A percentile compares a stretch with the other conserved stretches of the same genome.
Evolutionary conservation across 2,329 filamentous ascomycete species (phyloP).

Genomic region (Lecanoromycetidae sp.): DNA sequence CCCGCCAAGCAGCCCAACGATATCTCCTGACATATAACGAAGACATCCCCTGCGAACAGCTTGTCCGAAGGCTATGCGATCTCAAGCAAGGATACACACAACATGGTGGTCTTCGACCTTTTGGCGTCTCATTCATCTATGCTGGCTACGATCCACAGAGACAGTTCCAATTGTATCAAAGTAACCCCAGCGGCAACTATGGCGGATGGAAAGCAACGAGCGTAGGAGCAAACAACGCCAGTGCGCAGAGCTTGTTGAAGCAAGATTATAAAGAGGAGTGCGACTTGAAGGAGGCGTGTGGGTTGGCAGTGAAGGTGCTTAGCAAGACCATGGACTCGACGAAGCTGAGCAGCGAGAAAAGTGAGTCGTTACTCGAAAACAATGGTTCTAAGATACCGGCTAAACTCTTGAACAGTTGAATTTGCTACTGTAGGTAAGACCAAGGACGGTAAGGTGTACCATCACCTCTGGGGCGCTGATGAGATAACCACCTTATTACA

Average conservation of each 20-base stretch:
- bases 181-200: constrained; percentile 97
- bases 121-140: constrained; percentile 99
- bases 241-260: constrained; percentile 91
- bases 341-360: constrained; percentile 98
- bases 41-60: constrained; percentile 98
- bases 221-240: constrained; percentile 95
- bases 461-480: constrained; percentile 91
- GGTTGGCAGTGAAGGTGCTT: constrained; percentile 93
- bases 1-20: constrained; percentile 87
- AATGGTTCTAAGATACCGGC: not conserved
- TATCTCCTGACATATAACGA: constrained; percentile 99
- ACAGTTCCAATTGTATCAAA: constrained; percentile 98
- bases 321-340: constrained; percentile 99
- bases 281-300: constrained; percentile 88
- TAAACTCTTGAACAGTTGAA: constrained; percentile 53
- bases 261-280: constrained; percentile 99
- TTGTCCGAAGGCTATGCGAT: constrained; percentile 91
- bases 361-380: constrained; percentile 41
- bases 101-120: constrained; percentile 93
- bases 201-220: constrained; percentile 98
- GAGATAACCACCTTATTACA: constrained; percentile 90
- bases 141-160: constrained; percentile 92
- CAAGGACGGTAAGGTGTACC: constrained; percentile 91
- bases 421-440: constrained; percentile 97
- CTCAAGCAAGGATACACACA: constrained; percentile 99